A percentile compares a stretch with the other conserved stretches of the same genome.
These are phyloP conservation scores for Metschnikowia santaceciliae DNA, from an alignment of 805 yeast genomes.

Conservation along the genomic window DNA sequence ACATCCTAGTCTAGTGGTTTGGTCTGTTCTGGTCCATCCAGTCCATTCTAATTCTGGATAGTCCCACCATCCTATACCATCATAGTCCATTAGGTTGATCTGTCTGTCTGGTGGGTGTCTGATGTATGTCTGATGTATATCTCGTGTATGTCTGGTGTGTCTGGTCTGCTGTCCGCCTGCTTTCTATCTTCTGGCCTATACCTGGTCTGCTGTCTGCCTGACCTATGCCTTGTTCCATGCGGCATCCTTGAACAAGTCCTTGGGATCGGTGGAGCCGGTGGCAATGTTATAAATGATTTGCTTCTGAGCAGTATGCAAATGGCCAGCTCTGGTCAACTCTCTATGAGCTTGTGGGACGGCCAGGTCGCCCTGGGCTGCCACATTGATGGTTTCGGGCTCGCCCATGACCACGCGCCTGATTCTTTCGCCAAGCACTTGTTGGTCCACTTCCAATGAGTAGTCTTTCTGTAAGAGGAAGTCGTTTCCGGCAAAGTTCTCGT, in stretches of 20 bases:
- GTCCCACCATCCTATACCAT: too few species aligned
- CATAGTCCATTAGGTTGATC: too few species aligned
- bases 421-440: conserved; percentile 20
- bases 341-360: conserved; percentile 12
- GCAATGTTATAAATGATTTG: conserved; percentile 29
- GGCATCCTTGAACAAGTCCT: conserved; percentile 25
- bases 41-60: too few species aligned
- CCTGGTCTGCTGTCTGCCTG: too few species aligned
- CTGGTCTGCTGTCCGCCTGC: too few species aligned
- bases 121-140: neutral
- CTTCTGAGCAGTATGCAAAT: conserved; percentile 25
- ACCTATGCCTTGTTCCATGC: conserved; percentile 21
- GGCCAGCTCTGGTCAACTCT: conserved; percentile 28
- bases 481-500: conserved; percentile 21
- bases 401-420: conserved; percentile 34
- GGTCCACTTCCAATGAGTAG: conserved; percentile 23
- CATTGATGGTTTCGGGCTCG: conserved; percentile 17
- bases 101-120: neutral
- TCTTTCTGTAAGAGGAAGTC: conserved; percentile 31
- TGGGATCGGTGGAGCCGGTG: conserved; percentile 24
- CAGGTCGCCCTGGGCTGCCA: neutral
- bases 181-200: neutral
- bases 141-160: too few species aligned
- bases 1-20: too few species aligned
- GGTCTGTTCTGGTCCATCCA: too few species aligned